Conservation (phyloP, 345 rosid genomes). For the Brassica carinata region DNA sequence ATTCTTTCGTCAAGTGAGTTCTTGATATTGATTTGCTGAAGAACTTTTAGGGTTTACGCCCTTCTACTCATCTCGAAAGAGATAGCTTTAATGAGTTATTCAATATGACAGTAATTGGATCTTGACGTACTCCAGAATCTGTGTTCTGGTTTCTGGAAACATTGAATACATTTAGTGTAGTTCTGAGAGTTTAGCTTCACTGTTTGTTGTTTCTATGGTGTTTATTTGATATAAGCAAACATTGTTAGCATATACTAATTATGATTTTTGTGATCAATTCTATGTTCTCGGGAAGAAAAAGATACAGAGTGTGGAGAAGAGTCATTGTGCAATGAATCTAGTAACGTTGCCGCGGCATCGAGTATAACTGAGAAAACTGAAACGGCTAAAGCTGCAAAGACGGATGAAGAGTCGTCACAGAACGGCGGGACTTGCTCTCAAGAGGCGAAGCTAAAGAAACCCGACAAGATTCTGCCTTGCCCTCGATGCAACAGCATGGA, state of each 20-base stretch:
- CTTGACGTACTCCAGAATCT: neutral
- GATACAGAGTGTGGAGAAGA: slow-evolving; percentile 43
- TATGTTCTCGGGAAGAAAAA: slow-evolving; percentile 46
- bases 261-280: too few species aligned
- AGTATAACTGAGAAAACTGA: slow-evolving; percentile 32
- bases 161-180: neutral
- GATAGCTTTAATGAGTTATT: neutral
- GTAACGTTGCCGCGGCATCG: slow-evolving; percentile 29
- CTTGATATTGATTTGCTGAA: neutral
- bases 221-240: neutral
- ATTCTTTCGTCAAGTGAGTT: neutral
- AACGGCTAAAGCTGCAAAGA: slow-evolving; percentile 29
- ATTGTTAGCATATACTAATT: neutral
- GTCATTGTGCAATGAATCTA: slow-evolving; percentile 31
- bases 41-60: slow-evolving; percentile 30
- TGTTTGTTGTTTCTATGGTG: neutral
- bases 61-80: neutral
- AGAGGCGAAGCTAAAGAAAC: slow-evolving; percentile 73
- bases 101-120: neutral
- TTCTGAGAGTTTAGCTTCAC: neutral
- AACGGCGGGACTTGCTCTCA: slow-evolving; percentile 52
- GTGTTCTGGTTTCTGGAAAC: neutral
- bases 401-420: slow-evolving; percentile 51
- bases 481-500: slow-evolving; percentile 96
- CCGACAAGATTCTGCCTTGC: slow-evolving; percentile 81